These are phyloP conservation scores for Sordariomycetes sp. DNA, from an alignment of 2,329 filamentous ascomycete genomes.

Conservation along the genomic window DNA sequence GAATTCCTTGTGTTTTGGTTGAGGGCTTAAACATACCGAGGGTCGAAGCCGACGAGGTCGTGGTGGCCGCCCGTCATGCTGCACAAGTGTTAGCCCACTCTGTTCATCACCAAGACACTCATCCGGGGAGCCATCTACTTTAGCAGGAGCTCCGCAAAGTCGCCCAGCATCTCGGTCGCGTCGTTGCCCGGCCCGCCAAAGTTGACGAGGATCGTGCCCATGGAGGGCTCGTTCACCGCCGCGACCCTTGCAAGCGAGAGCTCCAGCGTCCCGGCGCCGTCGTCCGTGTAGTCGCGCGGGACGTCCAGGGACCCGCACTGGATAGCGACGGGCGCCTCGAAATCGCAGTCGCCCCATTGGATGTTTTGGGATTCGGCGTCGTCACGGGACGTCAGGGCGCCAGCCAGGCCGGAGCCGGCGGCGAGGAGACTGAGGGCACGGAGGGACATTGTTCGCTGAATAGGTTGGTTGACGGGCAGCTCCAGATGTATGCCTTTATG, in stretches of 20 bases:
- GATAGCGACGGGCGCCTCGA: background rate
- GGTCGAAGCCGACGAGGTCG: constrained; percentile 13
- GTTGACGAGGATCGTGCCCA: constrained; percentile 27
- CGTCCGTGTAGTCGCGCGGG: constrained; percentile 26
- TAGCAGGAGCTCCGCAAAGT: background rate
- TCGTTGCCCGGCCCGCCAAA: constrained; percentile 22
- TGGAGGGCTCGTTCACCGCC: constrained; percentile 16
- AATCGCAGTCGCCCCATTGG: background rate
- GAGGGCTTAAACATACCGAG: constrained; percentile 10
- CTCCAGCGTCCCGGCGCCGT: constrained; percentile 14
- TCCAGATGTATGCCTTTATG: background rate
- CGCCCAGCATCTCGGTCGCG: constrained; percentile 6
- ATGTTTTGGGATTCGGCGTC: background rate
- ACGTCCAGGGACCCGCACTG: constrained; percentile 24
- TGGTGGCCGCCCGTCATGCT: constrained; percentile 11
- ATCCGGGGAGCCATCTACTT: background rate
- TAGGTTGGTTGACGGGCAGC: background rate
- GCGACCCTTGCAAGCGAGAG: constrained; percentile 20
- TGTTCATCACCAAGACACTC: background rate
- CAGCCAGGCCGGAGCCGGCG: background rate
- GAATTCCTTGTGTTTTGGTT: background rate
- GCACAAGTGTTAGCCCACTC: constrained; percentile 7
- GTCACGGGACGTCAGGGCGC: background rate
- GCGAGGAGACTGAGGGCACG: background rate
- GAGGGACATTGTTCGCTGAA: background rate